Base-by-base conservation (phyloP, 2,329 filamentous ascomycete genomes). In the Clonostachys sp. region DNA sequence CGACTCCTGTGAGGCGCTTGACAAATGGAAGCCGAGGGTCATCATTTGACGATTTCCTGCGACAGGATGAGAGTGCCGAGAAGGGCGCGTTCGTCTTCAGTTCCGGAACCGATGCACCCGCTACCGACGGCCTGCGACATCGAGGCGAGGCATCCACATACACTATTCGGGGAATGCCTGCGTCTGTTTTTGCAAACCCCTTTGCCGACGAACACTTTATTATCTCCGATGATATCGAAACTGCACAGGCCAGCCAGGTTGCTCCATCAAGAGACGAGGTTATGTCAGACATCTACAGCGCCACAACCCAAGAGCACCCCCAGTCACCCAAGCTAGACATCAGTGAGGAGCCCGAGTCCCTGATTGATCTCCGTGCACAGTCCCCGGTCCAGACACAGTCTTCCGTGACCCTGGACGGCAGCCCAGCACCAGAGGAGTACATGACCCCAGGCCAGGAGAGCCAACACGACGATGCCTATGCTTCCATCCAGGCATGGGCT, bases 401-500 rank as follows among this genome's bases (percentile, higher is more conserved):
- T 16, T 57, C 61, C 14, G 56, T 54, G 9, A 62, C 63, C 2
- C 60, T 71, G 4, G 73, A 75, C 44, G 61, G 57, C 12, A 57
- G 60, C 47, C 57, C 64, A 7, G 54, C 52, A 6, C 61, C 67
- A 7, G 66, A 78, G 50, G 75, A 80, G 55, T 79, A 70, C 61
- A 73, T 78, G 67, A 76, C 77, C 1, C 73, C 76, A 9, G 71
- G 74, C 40, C 70, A 77, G 53, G 68, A 74, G 4, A 65, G 73
- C 47, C 24, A 30, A 10, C 62, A 61, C 17, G 59, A 68, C 13
- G 72, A 76, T 13, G 73, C 77, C 2, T 84, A 77, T 57, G 75
- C 76, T 42, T 81, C 79, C 2, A 84, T 85, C 53, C 80, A 85
- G 57, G 82, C 81, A 0, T 85, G 82, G 81, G 81, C 81, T 2